These are phyloP conservation scores for Zoysia japonica DNA, from an alignment of 176 grass and related monocot genomes.

Conservation along the genomic window DNA sequence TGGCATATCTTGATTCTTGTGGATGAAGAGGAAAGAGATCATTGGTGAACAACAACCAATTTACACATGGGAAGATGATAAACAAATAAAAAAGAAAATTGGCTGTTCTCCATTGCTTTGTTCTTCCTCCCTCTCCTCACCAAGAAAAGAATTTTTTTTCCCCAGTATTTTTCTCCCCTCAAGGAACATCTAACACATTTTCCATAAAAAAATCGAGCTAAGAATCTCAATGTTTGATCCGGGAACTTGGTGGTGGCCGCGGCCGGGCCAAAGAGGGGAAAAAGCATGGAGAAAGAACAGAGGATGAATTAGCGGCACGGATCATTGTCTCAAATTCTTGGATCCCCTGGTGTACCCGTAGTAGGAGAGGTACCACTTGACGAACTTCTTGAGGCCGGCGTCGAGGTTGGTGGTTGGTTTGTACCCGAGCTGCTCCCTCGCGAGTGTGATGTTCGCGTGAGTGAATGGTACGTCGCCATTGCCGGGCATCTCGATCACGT, in stretches of 20 bases:
- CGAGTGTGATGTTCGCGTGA: constrained; percentile 77
- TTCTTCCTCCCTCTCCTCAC: constrained; percentile 25
- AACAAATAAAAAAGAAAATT: neutral
- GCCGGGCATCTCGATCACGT: constrained; percentile 84
- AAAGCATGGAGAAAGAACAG: neutral
- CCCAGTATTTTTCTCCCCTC: constrained; percentile 1
- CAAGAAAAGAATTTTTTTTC: constrained; percentile 21
- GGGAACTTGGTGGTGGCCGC: constrained; percentile 14
- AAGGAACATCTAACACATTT: constrained; percentile 42
- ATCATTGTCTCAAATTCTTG: constrained; percentile 58
- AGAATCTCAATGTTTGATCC: constrained; percentile 45
- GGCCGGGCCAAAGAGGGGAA: neutral
- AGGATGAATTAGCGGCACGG: constrained; percentile 16
- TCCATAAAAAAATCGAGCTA: constrained; percentile 43
- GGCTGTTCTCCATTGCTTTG: constrained; percentile 20
- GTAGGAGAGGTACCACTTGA: constrained; percentile 95
- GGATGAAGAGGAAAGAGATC: neutral
- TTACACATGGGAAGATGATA: constrained; percentile 29
- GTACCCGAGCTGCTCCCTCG: constrained; percentile 70
- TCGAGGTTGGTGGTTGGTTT: constrained; percentile 84
- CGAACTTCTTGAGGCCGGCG: constrained; percentile 81
- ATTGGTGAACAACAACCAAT: constrained; percentile 15
- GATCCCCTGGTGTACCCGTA: constrained; percentile 78
- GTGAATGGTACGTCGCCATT: constrained; percentile 95
- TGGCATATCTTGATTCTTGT: neutral